Percentiles rank a stretch among this genome's conserved stretches.
These are phyloP conservation scores for Ligustrum vulgare DNA, from an alignment of 257 asterid species.

Conservation along the genomic window DNA sequence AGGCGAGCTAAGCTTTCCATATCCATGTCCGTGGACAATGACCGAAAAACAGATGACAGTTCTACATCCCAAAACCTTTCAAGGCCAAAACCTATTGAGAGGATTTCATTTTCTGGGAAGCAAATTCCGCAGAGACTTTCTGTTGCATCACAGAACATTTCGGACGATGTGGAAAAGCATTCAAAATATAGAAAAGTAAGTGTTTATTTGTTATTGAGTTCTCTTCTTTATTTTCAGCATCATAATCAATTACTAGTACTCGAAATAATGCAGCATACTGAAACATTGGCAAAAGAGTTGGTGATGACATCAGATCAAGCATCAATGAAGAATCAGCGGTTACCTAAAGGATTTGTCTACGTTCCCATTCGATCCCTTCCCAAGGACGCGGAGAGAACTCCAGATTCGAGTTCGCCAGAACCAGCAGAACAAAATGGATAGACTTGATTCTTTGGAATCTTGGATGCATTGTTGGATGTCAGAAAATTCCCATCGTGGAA, in stretches of 20 bases:
- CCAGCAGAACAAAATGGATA: slow-evolving; percentile 46
- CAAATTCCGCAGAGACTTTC: slow-evolving; percentile 64
- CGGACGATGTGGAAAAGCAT: slow-evolving; percentile 57
- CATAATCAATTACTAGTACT: background rate
- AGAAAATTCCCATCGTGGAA: slow-evolving; percentile 11
- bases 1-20: slow-evolving; percentile 55
- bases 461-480: background rate
- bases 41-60: slow-evolving; percentile 74
- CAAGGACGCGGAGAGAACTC: slow-evolving; percentile 61
- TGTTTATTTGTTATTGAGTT: background rate
- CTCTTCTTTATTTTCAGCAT: background rate
- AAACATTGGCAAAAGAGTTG: slow-evolving; percentile 81
- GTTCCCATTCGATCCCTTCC: slow-evolving; percentile 75
- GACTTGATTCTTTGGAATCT: slow-evolving; percentile 1
- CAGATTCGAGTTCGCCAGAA: slow-evolving; percentile 49
- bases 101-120: slow-evolving; percentile 69
- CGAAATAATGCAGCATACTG: slow-evolving; percentile 52
- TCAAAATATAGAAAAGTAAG: slow-evolving; percentile 59
- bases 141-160: slow-evolving; percentile 38
- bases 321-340: slow-evolving; percentile 76
- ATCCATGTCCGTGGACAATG: slow-evolving; percentile 56
- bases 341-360: slow-evolving; percentile 86
- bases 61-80: slow-evolving; percentile 64
- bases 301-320: slow-evolving; percentile 96
- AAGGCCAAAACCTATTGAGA: slow-evolving; percentile 45